Base-by-base conservation (phyloP, 768 basidiomycete species). In the Trametes sanguinea region DNA sequence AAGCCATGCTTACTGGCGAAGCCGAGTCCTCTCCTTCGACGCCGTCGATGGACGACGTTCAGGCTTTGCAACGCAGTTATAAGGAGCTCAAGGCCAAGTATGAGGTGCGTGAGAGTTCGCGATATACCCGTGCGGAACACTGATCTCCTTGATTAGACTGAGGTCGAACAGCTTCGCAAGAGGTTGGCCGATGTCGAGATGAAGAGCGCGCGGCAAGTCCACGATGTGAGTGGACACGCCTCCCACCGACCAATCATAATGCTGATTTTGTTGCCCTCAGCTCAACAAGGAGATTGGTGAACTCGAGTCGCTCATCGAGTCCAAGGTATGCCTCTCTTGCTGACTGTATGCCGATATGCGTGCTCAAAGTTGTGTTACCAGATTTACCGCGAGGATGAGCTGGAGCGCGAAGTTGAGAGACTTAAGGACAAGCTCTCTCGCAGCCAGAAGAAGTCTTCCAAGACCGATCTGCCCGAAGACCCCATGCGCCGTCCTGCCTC, bases 321-420 rank as follows among this genome's bases (percentile, higher is more conserved):
- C 92, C 56, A 98, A 97, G 85, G 93, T 92, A 62, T 71, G 67
- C 58, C 14, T 1, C 48, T 13, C 16, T 46, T 44, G 16, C 27
- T 27, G 13, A 17, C 33, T 44, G 44, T 22, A 42, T n/a, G 9
- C 16, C 14, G 51, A n/a, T 30, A 27, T 48, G 22, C 16, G 35
- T 32, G 33, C 27, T 60, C 45, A 60, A 32, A 52, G 33, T 30
- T 42, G 54, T 60, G 17, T 39, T 35, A 17, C 11, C 63, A 93
- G 91, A 94, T 95, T 65, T 94, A 94, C 71, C 87, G 88, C 44
- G 94, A 94, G 85, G 94, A 94, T 69, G 93, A 94, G 65, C 84
- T 96, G 32, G 94, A 95, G 69, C 85, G 87, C 69, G 92, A 95
- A 70, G 72, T 95, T 35, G 89, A 93, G 69, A 82, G 83, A 9